Evolutionary conservation across 805 yeast species (phyloP), one percentile per base, ranked within the genome.

Genomic region (Priceomyces haplophilus): DNA sequence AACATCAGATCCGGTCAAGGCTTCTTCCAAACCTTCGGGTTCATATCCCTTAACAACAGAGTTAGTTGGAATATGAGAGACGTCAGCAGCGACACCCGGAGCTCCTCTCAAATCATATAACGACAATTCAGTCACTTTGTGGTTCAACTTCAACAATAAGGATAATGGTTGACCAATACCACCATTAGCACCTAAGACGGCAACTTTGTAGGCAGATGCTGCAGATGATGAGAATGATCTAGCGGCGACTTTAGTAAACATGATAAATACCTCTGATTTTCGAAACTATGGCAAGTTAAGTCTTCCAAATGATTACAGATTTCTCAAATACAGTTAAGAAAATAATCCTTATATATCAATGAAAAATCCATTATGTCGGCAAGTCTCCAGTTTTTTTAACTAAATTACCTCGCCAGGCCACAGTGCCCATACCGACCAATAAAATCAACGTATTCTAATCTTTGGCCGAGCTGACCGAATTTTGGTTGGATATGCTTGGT

Each of bases 181-280:
- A 42, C 76, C 76, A 40, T 75, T 75, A 34, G 75, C 76, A 32
- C 76, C 76, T 49, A 74, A 70, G 39, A 71, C 75, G 29, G 76
- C 70, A 44, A 71, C 76, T 61, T 71, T 71, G 77, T 84, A 85
- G 58, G 86, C 82, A 52, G 78, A 63, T 34, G 83, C 59, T 41
- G 83, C 76, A 38, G 87, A 65, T 37, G 87, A 75, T 32, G 90
- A 81, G 72, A 85, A 85, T 38, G 78, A 65, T 73, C 86, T 78
- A 56, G 70, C 65, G 40, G 82, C 79, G 52, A 75, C 51, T 71
- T 75, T 77, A 45, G 79, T 62, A 42, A 82, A 71, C 87, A 82
- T 82, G 32, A n/a, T 17, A 13, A 17, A 35, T 35, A 34, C 54
- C 11, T 24, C 11, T 24, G 27, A 24, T 24, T 8, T 24, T 11